These are phyloP conservation scores for Xylaria sp. DNA, from an alignment of 2,329 filamentous ascomycete species.

Conservation along the genomic window DNA sequence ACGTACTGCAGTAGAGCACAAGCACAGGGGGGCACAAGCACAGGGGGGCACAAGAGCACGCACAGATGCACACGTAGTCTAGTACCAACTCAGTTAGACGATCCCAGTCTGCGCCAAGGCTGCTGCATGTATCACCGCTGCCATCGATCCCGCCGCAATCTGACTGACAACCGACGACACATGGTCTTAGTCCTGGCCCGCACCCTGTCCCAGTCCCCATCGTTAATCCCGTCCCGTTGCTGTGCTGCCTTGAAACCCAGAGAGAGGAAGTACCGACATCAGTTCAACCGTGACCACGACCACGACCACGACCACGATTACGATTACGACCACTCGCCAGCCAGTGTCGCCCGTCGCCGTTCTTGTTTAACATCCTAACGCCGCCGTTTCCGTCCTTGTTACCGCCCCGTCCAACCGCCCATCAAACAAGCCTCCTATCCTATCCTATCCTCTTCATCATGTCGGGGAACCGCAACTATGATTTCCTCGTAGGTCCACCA, in stretches of 20 bases:
- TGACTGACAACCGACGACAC: constrained; percentile 42
- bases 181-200: constrained; percentile 23
- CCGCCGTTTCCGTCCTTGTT: constrained; percentile 16
- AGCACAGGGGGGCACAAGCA: too few species aligned
- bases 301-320: neutral
- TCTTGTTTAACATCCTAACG: constrained; percentile 21
- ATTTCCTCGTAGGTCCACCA: constrained; percentile 83
- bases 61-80: constrained; percentile 32
- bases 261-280: constrained; percentile 4
- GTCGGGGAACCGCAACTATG: constrained; percentile 98
- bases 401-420: constrained; percentile 10
- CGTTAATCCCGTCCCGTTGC: constrained; percentile 13
- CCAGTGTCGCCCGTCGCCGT: constrained; percentile 28
- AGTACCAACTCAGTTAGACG: constrained; percentile 47
- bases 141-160: constrained; percentile 41
- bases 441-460: constrained; percentile 63
- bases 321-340: constrained; percentile 17
- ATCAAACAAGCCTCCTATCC: constrained; percentile 20
- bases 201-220: neutral
- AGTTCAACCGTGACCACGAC: constrained; percentile 15
- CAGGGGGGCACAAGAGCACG: too few species aligned
- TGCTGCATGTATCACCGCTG: constrained; percentile 37
- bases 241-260: constrained; percentile 14
- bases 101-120: constrained; percentile 41
- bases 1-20: too few species aligned